Base-by-base conservation (phyloP, 108 stramenopile species). In the Pseudonitzschia pungens region DNA sequence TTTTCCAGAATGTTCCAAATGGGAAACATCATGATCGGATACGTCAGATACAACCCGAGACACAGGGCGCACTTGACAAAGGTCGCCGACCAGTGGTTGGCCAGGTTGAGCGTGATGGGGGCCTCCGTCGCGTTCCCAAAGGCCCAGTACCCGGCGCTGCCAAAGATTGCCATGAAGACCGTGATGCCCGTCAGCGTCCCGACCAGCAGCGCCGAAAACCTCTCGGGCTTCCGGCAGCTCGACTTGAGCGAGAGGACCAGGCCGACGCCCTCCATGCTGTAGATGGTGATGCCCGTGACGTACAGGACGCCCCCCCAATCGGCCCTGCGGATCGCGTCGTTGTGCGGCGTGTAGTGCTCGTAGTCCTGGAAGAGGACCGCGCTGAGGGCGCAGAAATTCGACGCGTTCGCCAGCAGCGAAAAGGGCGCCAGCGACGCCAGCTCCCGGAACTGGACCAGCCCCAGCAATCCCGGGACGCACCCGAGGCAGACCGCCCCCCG, bases 21-120 rank as follows among this genome's bases (percentile, higher is more conserved):
- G 24, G 91, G 91, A 78, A 89, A 92, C 87, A 92, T 89, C 91
- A 92, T 92, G 53, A 92, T 82, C 28, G 91, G 91, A 68, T 88
- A 92, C 14, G 91, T 92, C 22, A 92, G 63, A 57, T 92, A 92
- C 3, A 92, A 65, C 10, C 82, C 91, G 26, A 90, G 54, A 55
- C 86, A 92, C 7, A 92, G 73, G 0, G 88, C 85, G 29, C 85
- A 51, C 70, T 92, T 88, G 64, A 92, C 91, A 77, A 89, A 83
- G 24, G 80, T 70, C 41, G 85, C 84, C 1, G 75, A 65, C 63
- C 76, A 75, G 52, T 81, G 65, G 18, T 56, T 73, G 28, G 81
- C 54, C 43, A 92, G 44, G 69, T 92, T 92, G 51, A 89, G 65
- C 0, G 91, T 89, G 66, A 92, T 88, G 21, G 91, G 89, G 11